Evolutionary conservation across 2,329 filamentous ascomycete genomes (phyloP).

Genomic region (Paramyrothecium sp.): DNA sequence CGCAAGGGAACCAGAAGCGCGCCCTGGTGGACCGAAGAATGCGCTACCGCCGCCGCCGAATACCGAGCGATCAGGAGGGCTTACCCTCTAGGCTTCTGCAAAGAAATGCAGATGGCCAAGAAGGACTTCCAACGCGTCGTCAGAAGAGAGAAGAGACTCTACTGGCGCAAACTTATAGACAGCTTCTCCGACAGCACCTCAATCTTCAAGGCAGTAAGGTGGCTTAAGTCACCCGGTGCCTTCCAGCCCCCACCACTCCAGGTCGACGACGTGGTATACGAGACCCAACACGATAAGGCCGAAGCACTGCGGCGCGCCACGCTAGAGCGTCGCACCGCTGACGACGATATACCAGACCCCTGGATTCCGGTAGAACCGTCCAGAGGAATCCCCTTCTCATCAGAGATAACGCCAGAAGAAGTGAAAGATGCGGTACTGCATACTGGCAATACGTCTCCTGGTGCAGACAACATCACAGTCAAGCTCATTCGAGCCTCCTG

Average conservation of each 20-base stretch:
- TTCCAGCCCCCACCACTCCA: no score
- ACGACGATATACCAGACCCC: slow-evolving; percentile 11
- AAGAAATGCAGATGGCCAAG: slow-evolving; percentile 9
- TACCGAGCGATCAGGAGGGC: slow-evolving; percentile 9
- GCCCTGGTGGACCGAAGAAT: slow-evolving; percentile 14
- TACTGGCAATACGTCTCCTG: slow-evolving; percentile 16
- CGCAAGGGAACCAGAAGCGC: slow-evolving; percentile 7
- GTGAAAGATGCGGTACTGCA: slow-evolving; percentile 9
- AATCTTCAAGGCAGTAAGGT: neutral
- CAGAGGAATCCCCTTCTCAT: slow-evolving; percentile 10
- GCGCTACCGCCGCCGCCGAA: slow-evolving; percentile 6
- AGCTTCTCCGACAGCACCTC: slow-evolving; percentile 8
- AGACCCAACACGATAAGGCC: slow-evolving; percentile 14
- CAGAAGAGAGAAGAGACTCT: slow-evolving; percentile 7
- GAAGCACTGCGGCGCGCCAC: slow-evolving; percentile 12
- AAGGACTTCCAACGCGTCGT: slow-evolving; percentile 8
- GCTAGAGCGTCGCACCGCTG: slow-evolving; percentile 8
- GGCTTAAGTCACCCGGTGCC: neutral
- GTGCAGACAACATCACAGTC: slow-evolving; percentile 15
- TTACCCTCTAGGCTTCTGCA: slow-evolving; percentile 9
- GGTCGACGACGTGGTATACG: neutral
- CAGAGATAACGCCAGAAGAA: slow-evolving; percentile 13
- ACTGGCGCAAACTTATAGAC: slow-evolving; percentile 12
- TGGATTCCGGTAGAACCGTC: slow-evolving; percentile 6
- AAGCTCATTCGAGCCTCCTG: slow-evolving; percentile 9